These are phyloP conservation scores for Mucor ambiguus DNA, from an alignment of 371 early-diverging fungal species.

Conservation along the genomic window DNA sequence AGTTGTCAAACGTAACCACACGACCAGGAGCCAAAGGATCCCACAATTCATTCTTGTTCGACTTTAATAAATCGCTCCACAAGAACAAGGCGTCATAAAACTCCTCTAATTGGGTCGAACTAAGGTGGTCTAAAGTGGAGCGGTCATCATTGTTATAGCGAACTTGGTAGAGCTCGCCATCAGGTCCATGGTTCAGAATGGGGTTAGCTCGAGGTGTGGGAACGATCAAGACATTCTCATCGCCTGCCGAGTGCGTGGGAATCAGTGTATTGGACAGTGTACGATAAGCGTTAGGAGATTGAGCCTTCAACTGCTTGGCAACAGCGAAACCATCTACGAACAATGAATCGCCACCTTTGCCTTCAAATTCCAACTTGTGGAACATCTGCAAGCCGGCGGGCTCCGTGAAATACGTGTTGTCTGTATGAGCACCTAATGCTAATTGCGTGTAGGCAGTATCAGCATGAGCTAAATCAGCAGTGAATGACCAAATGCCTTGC, in stretches of 20 bases:
- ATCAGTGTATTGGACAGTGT: slow-evolving; percentile 62
- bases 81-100: slow-evolving; percentile 78
- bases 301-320: slow-evolving; percentile 64
- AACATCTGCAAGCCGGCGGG: slow-evolving; percentile 89
- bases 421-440: slow-evolving; percentile 83
- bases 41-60: slow-evolving; percentile 67
- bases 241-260: slow-evolving; percentile 86
- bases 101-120: slow-evolving; percentile 51
- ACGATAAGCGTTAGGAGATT: slow-evolving; percentile 65
- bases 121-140: slow-evolving; percentile 61
- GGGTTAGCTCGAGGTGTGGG: slow-evolving; percentile 70
- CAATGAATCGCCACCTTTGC: slow-evolving; percentile 79
- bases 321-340: slow-evolving; percentile 86
- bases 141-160: slow-evolving; percentile 92
- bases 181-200: slow-evolving; percentile 68
- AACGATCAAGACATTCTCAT: slow-evolving; percentile 64
- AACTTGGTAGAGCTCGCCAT: slow-evolving; percentile 66
- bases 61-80: slow-evolving; percentile 70
- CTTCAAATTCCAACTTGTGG: slow-evolving; percentile 76
- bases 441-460: slow-evolving; percentile 90
- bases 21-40: slow-evolving; percentile 73
- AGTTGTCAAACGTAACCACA: slow-evolving; percentile 84
- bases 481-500: slow-evolving; percentile 81
- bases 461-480: slow-evolving; percentile 79
- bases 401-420: slow-evolving; percentile 93